A percentile compares a stretch with the other conserved stretches of the same genome.
phyloP scores from a whole-genome alignment of 257 asterid genomes.

The Fraxinus excelsior region DNA sequence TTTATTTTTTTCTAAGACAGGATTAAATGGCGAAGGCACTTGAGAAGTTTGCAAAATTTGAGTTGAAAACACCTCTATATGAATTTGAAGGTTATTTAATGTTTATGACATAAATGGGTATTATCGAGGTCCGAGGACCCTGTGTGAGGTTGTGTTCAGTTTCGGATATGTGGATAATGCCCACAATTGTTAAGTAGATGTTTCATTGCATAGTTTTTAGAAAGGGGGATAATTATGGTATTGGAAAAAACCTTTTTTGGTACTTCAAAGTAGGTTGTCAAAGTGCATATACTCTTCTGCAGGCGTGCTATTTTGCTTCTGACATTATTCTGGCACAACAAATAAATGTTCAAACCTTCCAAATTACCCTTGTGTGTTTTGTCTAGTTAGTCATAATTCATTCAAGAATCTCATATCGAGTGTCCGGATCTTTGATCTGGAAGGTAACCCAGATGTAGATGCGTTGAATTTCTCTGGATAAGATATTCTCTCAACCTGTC shows the following conservation, averaged over 20 bases:
- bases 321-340: background rate
- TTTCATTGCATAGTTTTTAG: background rate
- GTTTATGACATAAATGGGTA: background rate
- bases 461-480: too few relatives aligned
- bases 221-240: background rate
- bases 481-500: too few relatives aligned
- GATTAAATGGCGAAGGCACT: background rate
- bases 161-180: background rate
- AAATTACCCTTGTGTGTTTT: background rate
- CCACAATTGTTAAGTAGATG: background rate
- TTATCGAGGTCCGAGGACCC: background rate
- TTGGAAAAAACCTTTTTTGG: background rate
- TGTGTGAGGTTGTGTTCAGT: background rate
- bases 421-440: too few relatives aligned
- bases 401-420: background rate
- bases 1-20: background rate
- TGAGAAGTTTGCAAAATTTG: background rate
- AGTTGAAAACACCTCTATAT: background rate
- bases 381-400: background rate
- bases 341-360: background rate
- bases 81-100: background rate
- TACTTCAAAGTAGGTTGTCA: background rate
- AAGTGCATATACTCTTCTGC: background rate
- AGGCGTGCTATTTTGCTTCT: background rate
- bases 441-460: too few relatives aligned